Evolutionary conservation across 306 rosid genomes (phyloP).

Genomic region (Sicyos baderoa): DNA sequence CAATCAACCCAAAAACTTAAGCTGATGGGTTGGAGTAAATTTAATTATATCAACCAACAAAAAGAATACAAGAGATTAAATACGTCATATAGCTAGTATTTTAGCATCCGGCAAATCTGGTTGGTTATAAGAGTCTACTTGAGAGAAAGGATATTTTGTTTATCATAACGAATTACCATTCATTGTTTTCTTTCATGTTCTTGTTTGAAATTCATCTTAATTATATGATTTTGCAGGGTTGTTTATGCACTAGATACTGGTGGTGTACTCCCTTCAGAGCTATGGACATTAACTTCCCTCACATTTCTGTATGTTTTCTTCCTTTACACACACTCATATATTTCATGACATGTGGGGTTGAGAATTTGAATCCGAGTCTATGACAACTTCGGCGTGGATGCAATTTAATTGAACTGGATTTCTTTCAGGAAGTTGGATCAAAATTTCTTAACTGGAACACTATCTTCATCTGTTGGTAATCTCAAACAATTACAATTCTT

Average conservation of each 20-base stretch:
- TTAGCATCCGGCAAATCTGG: background rate
- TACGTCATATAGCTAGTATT: background rate
- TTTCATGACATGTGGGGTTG: background rate
- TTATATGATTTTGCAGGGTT: conserved; percentile 38
- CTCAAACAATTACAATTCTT: conserved; percentile 53
- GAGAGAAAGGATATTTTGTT: background rate
- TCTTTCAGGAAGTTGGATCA: conserved; percentile 46
- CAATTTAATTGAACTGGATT: conserved; percentile 9
- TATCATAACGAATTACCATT: background rate
- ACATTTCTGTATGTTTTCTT: conserved; percentile 46
- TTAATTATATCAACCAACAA: too few species aligned
- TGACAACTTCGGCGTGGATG: background rate
- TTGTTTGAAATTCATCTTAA: background rate
- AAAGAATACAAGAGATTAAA: too few species aligned
- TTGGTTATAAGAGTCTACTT: background rate
- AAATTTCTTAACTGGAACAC: conserved; percentile 56
- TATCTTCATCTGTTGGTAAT: conserved; percentile 58
- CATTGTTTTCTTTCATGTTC: background rate
- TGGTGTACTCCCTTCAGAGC: conserved; percentile 57
- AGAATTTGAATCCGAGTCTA: background rate
- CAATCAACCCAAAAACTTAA: too few species aligned
- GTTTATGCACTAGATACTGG: conserved; percentile 34
- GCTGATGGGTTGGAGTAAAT: too few species aligned
- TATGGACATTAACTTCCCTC: conserved; percentile 63
- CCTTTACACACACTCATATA: background rate